phyloP scores from a whole-genome alignment of 768 basidiomycete species.

The Tulasnella sp. region DNA sequence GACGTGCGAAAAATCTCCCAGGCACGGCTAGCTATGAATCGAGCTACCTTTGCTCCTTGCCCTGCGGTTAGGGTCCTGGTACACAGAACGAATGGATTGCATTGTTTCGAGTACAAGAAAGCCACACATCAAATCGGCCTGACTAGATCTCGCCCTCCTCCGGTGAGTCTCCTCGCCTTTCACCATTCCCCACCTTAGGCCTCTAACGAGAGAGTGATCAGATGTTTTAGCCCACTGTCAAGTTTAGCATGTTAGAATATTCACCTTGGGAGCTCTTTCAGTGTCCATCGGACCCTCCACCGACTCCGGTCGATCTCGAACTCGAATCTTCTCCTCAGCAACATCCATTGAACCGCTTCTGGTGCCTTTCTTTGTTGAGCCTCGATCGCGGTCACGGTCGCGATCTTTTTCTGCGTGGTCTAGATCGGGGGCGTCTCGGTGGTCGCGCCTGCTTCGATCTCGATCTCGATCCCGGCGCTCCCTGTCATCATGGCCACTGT shows the following conservation, averaged over 20 bases:
- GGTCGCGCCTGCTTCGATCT: constrained; percentile 13
- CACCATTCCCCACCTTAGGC: constrained; percentile 3
- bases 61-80: too few species aligned
- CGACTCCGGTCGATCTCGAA: constrained; percentile 23
- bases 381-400: constrained; percentile 27
- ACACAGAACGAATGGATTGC: too few species aligned
- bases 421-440: constrained; percentile 21
- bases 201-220: not conserved
- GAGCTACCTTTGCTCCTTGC: too few species aligned
- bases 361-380: not conserved
- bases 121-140: too few species aligned
- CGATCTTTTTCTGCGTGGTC: constrained; percentile 37
- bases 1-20: too few species aligned
- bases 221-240: too few species aligned
- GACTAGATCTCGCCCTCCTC: constrained; percentile 77
- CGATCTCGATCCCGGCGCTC: constrained; percentile 21
- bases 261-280: constrained; percentile 19
- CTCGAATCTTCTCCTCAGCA: constrained; percentile 1
- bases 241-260: constrained; percentile 22
- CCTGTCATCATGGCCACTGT: constrained; percentile 4
- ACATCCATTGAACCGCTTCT: constrained; percentile 19
- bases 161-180: constrained; percentile 51
- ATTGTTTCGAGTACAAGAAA: too few species aligned
- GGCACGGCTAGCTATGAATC: too few species aligned
- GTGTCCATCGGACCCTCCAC: constrained; percentile 20